Base-by-base conservation (phyloP, 2,329 filamentous ascomycete species). In the Aspergillus ochraceus region DNA sequence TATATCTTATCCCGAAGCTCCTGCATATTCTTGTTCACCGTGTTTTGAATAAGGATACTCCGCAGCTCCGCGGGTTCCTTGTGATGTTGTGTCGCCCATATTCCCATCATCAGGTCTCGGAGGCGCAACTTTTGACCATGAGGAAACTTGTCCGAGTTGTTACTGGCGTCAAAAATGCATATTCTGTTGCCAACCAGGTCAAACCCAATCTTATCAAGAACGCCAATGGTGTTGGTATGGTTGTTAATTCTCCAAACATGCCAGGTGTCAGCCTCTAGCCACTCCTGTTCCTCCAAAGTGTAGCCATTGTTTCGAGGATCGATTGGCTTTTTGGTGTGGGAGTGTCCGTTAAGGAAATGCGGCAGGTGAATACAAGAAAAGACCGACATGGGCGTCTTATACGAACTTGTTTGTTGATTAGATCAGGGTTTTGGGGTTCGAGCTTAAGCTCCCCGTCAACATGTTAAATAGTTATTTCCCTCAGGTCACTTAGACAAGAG, bases 221-320 rank as follows among this genome's bases (percentile, higher is more conserved):
- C 26, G n/a, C 51, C 51, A 14, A 39, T 14, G 4, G 10, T 39
- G 29, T 52, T 52, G 8, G 26, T 52, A 36, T 5, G 9, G 51
- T 52, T 52, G 26, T 52, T 52, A 39, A 52, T 22, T 17, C 22
- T 36, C 51, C 51, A 52, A 39, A 52, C n/a, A 20, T 52, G 51
- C 51, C 51, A 52, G 51, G 29, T 52, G 11, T 52, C 51, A 19
- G 51, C 51, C 26, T 52, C 51, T 17, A 52, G n/a, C 51, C 51
- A 52, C 6, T 39, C 51, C n/a, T 52, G 51, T 39, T 39, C 32
- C 29, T 52, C 51, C 6, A 52, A 26, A 19, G 29, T 39, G 17
- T 52, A 52, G 26, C 51, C 51, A 4, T 45, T 11, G 19, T 17
- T 24, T 26, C 30, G 30, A 11, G 30, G 30, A 11, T 32, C 11